Conservation (phyloP, 495 filamentous ascomycete genomes). For the Pseudevernia furfuracea region DNA sequence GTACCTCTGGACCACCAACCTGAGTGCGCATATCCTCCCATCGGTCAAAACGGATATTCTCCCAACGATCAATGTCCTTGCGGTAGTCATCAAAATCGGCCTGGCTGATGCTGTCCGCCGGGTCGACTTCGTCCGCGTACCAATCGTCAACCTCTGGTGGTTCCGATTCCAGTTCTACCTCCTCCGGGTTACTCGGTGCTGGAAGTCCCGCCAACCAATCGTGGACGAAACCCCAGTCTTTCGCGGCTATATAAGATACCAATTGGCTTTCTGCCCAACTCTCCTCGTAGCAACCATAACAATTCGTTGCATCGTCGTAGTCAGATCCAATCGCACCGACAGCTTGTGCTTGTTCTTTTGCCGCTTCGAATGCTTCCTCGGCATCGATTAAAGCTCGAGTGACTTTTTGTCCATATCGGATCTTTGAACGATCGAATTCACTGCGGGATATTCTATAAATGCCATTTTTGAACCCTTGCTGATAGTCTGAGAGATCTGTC, state of each 20-base stretch:
- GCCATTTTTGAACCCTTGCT: neutral
- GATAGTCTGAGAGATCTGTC: neutral
- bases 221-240: neutral
- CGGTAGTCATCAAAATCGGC: neutral
- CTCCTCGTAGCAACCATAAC: neutral
- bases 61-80: constrained; percentile 11
- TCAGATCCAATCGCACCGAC: neutral
- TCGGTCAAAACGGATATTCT: neutral
- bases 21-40: neutral
- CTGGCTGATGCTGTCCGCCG: neutral
- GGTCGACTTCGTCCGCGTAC: neutral
- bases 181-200: no score
- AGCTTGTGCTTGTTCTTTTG: neutral
- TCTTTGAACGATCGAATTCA: neutral
- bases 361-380: neutral
- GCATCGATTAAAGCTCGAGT: neutral
- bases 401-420: neutral
- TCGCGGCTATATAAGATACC: neutral
- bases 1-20: no score
- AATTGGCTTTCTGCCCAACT: neutral
- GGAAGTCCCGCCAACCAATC: neutral
- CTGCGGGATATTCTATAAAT: neutral
- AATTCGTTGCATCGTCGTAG: neutral
- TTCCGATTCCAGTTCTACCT: no score
- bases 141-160: no score